Percentiles rank a stretch among this genome's conserved stretches.
Evolutionary conservation across 2,329 filamentous ascomycete genomes (phyloP).

Genomic region (Phaeophleospora eucalypticola): DNA sequence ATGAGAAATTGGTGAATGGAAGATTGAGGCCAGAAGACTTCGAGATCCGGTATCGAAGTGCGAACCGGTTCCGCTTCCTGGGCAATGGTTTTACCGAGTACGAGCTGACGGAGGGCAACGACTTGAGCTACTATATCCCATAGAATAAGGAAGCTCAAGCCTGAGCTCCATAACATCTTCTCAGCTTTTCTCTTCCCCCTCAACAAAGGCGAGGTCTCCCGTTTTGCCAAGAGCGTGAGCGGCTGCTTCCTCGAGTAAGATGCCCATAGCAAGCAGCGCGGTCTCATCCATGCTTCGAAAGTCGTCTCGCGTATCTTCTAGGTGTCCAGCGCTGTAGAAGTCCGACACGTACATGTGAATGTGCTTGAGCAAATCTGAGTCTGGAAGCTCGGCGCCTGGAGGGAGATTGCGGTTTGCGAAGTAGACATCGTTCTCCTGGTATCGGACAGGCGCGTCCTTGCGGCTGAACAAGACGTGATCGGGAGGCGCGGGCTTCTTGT

Average conservation of each 20-base stretch:
- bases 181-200: constrained; percentile 32
- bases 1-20: constrained; percentile 29
- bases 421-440: constrained; percentile 68
- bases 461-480: constrained; percentile 69
- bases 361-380: constrained; percentile 65
- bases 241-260: constrained; percentile 68
- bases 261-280: constrained; percentile 68
- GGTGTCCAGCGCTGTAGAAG: constrained; percentile 52
- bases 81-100: constrained; percentile 39
- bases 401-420: constrained; percentile 58
- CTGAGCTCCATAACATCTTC: background rate
- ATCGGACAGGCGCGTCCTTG: constrained; percentile 61
- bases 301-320: constrained; percentile 30
- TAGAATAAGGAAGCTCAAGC: background rate
- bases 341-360: constrained; percentile 65
- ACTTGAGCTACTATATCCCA: constrained; percentile 13
- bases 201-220: constrained; percentile 69
- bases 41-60: constrained; percentile 42
- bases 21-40: constrained; percentile 46
- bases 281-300: constrained; percentile 71
- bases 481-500: constrained; percentile 50
- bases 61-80: constrained; percentile 44
- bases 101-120: constrained; percentile 10
- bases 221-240: constrained; percentile 57
- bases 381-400: constrained; percentile 52